Evolutionary conservation across 2,329 filamentous ascomycete species (phyloP), one percentile per base, ranked within the genome.

Genomic region (Hawksworthiomyces lignivorus): DNA sequence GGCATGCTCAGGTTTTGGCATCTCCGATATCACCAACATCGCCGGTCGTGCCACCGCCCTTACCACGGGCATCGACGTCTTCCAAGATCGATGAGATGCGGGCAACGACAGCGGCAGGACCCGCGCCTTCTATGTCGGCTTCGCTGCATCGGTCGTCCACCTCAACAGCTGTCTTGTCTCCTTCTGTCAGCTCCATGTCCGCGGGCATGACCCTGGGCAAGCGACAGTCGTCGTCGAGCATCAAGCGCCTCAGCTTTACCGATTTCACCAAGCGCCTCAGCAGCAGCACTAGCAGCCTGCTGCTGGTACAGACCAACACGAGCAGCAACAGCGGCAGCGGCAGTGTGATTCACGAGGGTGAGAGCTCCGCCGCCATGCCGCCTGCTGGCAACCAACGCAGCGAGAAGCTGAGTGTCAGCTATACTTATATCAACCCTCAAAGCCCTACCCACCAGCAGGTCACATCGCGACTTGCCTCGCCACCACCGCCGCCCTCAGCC

Each of bases 231-330:
- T 63, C 62, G 30, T 72, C 70, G 10, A 77, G 71, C 54, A 61
- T 62, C 35, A 80, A 79, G 62, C 67, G 73, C 46, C 66, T 77
- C 42, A 78, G 73, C 61, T 77, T 81, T 50, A 73, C 68, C 50
- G 77, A 82, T 41, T 76, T 79, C 48, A 72, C 74, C 35, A 76
- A 74, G 55, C 65, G 74, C 47, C 57, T 81, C 41, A 80, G 74
- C 51, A 78, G 72, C 55, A 78, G 74, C 39, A 78, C 73, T 54
- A 78, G 71, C 56, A 60, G 78, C 54, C 62, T 81, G 40, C 63
- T 80, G 34, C 66, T 77, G 42, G 73, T 79, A 61, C 73, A 73
- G 46, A 77, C 77, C 54, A 63, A 65, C 45, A 69, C 66, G 46
- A 60, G 59, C 45, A 59, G 60, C 48, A 74, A 70, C 60, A 72